Evolutionary conservation across 441 rosid genomes (phyloP), one percentile per base, ranked within the genome.

Genomic region (Pelargonium cotyledonis): DNA sequence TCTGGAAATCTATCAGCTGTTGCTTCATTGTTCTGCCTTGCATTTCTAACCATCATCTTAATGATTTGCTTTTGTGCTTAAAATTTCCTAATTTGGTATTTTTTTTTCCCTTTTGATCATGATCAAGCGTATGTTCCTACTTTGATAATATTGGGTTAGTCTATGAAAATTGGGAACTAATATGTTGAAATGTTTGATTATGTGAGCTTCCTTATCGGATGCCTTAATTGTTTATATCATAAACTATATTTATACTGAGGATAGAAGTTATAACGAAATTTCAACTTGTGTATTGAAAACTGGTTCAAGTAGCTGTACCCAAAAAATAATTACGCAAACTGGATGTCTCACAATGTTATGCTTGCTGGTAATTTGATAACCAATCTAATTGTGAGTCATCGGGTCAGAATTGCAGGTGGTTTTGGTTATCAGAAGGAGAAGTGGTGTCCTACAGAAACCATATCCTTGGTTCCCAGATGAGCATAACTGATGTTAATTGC

Each of bases 401-500:
- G 75, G 40, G 76, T 72, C 6, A 80, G 81, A 75, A 78, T 74
- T 80, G 70, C 53, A 66, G 69, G 72, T 65, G 65, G 60, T 31
- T 51, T 77, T 58, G 31, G 57, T 66, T 58, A 66, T 58, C 62
- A 66, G 69, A 70, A 58, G 68, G 18, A 73, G 55, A 57, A 29
- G 76, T 76, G 67, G 11, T 65, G 69, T 23, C 41, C 63, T 46
- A 53, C 51, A 74, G 75, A 69, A 81, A 65, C 68, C 14, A 71
- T 63, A 63, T 63, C 51, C 41, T 63, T 70, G 74, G 70, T 76
- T 74, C 72, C 74, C 90, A 81, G 84, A 90, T 92, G 98, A 86
- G 80, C 80, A 80, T 82, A 80, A 82, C 91, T 80, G 84, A 94
- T 94, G 99, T 87, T 94, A 86, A 84, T 91, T 73, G 92, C 96